phyloP scores from a whole-genome alignment of 306 rosid genomes.

The Boehmeria nivea region DNA sequence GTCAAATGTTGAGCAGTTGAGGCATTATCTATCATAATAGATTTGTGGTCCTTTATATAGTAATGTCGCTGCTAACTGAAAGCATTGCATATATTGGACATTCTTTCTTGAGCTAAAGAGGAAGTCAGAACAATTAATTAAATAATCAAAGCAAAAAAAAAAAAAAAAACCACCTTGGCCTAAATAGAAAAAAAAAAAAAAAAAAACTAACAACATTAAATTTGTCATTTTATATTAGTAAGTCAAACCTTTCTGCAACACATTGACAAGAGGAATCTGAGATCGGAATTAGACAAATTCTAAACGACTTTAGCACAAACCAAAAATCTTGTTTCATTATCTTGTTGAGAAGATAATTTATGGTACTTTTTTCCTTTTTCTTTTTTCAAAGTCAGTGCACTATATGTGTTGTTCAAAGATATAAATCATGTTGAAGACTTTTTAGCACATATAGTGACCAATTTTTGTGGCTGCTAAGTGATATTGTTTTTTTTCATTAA shows the following conservation, averaged over 20 bases:
- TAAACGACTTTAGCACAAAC: constrained; percentile 2
- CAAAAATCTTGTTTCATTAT: neutral
- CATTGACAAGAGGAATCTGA: neutral
- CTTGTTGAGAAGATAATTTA: neutral
- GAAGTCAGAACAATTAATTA: neutral
- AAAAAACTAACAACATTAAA: neutral
- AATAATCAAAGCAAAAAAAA: neutral
- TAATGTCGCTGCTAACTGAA: constrained; percentile 6
- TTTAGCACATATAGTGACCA: neutral
- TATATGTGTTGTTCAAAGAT: constrained; percentile 5
- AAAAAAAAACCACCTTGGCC: neutral
- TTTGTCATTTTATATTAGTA: neutral
- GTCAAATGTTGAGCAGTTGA: too few species aligned
- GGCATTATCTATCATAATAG: too few species aligned
- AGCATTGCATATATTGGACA: neutral
- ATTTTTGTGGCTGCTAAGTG: neutral
- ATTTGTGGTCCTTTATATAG: neutral
- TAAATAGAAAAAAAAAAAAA: neutral
- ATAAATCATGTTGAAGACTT: constrained; percentile 7
- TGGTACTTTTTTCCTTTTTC: neutral
- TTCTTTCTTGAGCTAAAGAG: neutral
- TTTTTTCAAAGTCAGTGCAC: constrained; percentile 5
- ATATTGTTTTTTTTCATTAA: too few species aligned
- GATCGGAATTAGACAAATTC: neutral
- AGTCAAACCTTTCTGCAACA: constrained; percentile 20